phyloP scores from a whole-genome alignment of 2,329 filamentous ascomycete genomes.

The Fusarium foetens region DNA sequence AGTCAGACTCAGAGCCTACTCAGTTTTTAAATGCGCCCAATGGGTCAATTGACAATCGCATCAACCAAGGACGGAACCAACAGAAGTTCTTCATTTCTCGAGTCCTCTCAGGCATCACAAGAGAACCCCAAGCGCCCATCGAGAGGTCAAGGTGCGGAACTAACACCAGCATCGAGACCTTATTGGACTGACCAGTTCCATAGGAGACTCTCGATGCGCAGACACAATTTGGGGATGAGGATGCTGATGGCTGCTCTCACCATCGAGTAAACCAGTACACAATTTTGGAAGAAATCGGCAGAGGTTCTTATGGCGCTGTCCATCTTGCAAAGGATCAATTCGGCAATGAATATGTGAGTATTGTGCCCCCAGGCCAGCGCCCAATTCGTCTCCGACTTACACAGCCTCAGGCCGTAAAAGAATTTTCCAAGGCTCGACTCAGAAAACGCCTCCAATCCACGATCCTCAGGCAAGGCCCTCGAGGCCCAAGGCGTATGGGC shows the following conservation, averaged over 20 bases:
- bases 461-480: slow-evolving; percentile 70
- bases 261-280: slow-evolving; percentile 95
- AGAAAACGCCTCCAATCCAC: slow-evolving; percentile 92
- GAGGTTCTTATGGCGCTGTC: slow-evolving; percentile 94
- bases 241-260: slow-evolving; percentile 81
- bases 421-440: slow-evolving; percentile 93
- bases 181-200: slow-evolving; percentile 15
- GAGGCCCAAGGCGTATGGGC: slow-evolving; percentile 47
- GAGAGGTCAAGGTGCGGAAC: slow-evolving; percentile 63
- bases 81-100: slow-evolving; percentile 53
- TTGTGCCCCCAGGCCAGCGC: not conserved
- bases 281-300: slow-evolving; percentile 94
- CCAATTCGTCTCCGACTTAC: slow-evolving; percentile 24
- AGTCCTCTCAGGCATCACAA: slow-evolving; percentile 68
- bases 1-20: slow-evolving; percentile 46
- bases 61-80: slow-evolving; percentile 56
- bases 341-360: slow-evolving; percentile 88
- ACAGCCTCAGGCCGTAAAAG: slow-evolving; percentile 82
- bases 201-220: slow-evolving; percentile 92
- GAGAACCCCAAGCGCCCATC: slow-evolving; percentile 66
- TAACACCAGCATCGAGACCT: not conserved
- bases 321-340: slow-evolving; percentile 91
- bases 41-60: slow-evolving; percentile 10
- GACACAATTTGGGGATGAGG: slow-evolving; percentile 86
- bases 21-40: not conserved